Evolutionary conservation across 805 yeast genomes (phyloP), one percentile per base, ranked within the genome.

Genomic region (Candida multigemmis): DNA sequence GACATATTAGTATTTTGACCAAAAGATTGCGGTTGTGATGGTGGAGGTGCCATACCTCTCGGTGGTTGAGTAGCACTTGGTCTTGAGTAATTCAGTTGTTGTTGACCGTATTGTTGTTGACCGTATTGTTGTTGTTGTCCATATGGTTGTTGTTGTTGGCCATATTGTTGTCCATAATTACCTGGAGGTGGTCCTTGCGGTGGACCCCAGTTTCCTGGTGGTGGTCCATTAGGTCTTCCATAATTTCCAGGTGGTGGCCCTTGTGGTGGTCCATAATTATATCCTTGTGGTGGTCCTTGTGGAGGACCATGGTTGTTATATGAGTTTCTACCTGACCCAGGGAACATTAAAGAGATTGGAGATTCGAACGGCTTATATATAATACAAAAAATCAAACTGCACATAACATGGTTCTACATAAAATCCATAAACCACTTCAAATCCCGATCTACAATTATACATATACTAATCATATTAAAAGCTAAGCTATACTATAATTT

Each of bases 1-100:
- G 62, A 52, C 45, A 53, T 48, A 32, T 44, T 44, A 23, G 53
- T 34, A 33, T 55, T 52, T 28, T 48, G 53, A 9, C 57, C 58
- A 27, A 60, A 60, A 17, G 41, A 40, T 35, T 60, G 66, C 1
- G 64, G 60, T 3, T 47, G 42, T 9, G 46, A 32, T 6, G 50
- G 41, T 6, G 65, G 65, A 4, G 23, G 25, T 19, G 20, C 40
- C 31, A 14, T 30, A 11, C 29, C 18, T 30, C 27, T 31, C 16
- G 28, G 20, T 25, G 23, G 22, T 23, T 30, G 28, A 9, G 28
- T 12, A 19, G 17, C 26, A n/a, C 24, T 22, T 16, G 35, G 31
- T 19, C 37, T 32, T 7, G 27, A 14, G 19, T 29, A 32, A 19
- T 22, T 16, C 26, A 22, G 31, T 32, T 32, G 27, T 22, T 15